phyloP scores from a whole-genome alignment of 1,284 basidiomycete species.

The Malassezia yamatoensis region DNA sequence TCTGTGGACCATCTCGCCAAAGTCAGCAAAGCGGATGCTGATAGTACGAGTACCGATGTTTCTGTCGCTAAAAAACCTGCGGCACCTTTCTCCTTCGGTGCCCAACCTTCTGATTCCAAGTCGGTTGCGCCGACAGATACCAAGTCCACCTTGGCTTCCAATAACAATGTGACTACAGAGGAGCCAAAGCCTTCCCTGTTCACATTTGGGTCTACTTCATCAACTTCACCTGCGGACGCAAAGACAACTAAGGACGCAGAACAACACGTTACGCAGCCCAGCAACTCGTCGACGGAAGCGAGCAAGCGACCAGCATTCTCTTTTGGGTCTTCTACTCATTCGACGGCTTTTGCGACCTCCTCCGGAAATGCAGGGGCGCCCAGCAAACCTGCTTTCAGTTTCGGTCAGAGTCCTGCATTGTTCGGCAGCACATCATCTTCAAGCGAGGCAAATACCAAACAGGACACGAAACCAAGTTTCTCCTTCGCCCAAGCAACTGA shows the following conservation, averaged over 20 bases:
- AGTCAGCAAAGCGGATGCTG: too few relatives aligned
- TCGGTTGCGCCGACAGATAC: too few relatives aligned
- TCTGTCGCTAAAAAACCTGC: too few relatives aligned
- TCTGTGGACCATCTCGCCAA: too few relatives aligned
- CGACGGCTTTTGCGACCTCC: too few relatives aligned
- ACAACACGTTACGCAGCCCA: not conserved
- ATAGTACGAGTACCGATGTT: too few relatives aligned
- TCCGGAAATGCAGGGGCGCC: too few relatives aligned
- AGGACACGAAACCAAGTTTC: not conserved
- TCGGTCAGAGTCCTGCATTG: not conserved
- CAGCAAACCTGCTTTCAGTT: not conserved
- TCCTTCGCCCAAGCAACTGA: not conserved
- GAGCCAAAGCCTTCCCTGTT: constrained; percentile 18
- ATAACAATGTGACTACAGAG: not conserved
- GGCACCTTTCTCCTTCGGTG: not conserved
- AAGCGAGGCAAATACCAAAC: too few relatives aligned
- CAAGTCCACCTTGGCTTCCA: too few relatives aligned
- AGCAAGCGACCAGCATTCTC: not conserved
- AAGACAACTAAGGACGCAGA: not conserved
- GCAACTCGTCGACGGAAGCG: not conserved
- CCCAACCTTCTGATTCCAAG: not conserved
- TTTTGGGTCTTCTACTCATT: not conserved
- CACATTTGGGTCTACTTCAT: constrained; percentile 17
- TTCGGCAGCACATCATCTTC: too few relatives aligned
- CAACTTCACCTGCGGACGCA: too few relatives aligned